Percentiles rank a stretch among this genome's conserved stretches.
Evolutionary conservation across 1,284 basidiomycete genomes (phyloP).

Genomic region (Ceraceosorus guamensis): DNA sequence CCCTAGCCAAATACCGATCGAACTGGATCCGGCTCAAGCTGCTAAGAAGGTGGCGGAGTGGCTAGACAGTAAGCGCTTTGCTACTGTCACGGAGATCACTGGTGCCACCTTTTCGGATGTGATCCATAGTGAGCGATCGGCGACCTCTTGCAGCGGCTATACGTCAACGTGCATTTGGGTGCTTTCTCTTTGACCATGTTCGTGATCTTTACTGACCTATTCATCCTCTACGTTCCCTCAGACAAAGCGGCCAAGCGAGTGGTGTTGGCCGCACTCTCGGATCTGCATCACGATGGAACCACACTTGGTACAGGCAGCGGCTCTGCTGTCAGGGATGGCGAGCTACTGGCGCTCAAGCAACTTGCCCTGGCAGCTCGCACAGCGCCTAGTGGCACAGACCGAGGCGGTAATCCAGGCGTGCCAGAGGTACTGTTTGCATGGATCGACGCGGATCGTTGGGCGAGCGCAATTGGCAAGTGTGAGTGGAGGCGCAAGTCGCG

Average conservation of each 20-base stretch:
- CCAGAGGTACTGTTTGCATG: constrained; percentile 33
- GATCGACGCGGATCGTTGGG: constrained; percentile 43
- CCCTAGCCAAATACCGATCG: not conserved
- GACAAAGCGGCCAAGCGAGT: constrained; percentile 21
- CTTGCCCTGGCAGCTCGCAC: constrained; percentile 26
- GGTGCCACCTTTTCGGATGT: constrained; percentile 31
- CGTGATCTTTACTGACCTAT: no score
- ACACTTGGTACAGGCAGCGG: constrained; percentile 11
- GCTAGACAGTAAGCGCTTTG: constrained; percentile 26
- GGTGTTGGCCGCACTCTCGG: constrained; percentile 35
- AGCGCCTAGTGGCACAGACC: not conserved
- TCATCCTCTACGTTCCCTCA: no score
- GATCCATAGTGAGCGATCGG: constrained; percentile 21
- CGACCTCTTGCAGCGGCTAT: not conserved
- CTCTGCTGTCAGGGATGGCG: constrained; percentile 19
- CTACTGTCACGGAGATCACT: constrained; percentile 31
- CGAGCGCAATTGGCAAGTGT: constrained; percentile 26
- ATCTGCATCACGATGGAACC: constrained; percentile 20
- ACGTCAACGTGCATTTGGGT: not conserved
- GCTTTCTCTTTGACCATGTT: not conserved
- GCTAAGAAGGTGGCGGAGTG: constrained; percentile 19
- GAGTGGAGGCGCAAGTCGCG: constrained; percentile 1
- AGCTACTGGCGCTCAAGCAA: constrained; percentile 21
- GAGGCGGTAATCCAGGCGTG: not conserved
- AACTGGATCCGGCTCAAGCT: not conserved